Evolutionary conservation across 2,329 filamentous ascomycete genomes (phyloP).

Genomic region (Neofusicoccum laricinum): DNA sequence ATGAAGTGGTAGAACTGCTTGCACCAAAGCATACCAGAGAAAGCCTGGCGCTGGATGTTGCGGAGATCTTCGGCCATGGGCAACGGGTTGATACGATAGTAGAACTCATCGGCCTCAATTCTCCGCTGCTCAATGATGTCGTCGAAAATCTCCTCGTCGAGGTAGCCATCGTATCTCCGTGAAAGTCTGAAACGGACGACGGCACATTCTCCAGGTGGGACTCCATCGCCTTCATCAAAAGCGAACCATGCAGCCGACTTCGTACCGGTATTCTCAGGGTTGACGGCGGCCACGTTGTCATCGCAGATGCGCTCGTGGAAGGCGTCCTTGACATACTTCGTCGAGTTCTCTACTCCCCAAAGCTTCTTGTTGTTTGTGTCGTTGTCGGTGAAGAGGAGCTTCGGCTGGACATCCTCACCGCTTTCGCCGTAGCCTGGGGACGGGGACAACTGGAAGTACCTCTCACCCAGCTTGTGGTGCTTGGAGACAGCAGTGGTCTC

Average conservation of each 20-base stretch:
- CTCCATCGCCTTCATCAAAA: constrained; percentile 86
- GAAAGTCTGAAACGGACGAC: constrained; percentile 91
- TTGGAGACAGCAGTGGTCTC: constrained; percentile 71
- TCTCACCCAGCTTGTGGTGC: constrained; percentile 76
- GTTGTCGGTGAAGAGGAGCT: constrained; percentile 91
- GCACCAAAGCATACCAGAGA: constrained; percentile 97
- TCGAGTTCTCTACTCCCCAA: constrained; percentile 71
- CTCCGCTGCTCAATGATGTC: constrained; percentile 81
- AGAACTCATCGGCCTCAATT: constrained; percentile 95
- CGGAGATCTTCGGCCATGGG: constrained; percentile 91
- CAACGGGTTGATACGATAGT: constrained; percentile 85
- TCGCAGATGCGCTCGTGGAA: constrained; percentile 88
- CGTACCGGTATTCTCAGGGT: constrained; percentile 75
- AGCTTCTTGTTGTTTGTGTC: constrained; percentile 82
- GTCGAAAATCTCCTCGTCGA: constrained; percentile 92
- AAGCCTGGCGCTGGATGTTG: constrained; percentile 91
- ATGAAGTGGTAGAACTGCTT: constrained; percentile 97
- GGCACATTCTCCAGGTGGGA: constrained; percentile 86
- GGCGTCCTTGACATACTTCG: constrained; percentile 88
- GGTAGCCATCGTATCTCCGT: constrained; percentile 68
- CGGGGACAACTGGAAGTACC: constrained; percentile 81
- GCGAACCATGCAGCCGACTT: constrained; percentile 90
- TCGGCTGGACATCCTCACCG: constrained; percentile 78
- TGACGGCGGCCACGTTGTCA: constrained; percentile 74
- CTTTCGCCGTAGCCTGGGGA: constrained; percentile 80